phyloP scores from a whole-genome alignment of 306 rosid species.

The Comarum palustre region DNA sequence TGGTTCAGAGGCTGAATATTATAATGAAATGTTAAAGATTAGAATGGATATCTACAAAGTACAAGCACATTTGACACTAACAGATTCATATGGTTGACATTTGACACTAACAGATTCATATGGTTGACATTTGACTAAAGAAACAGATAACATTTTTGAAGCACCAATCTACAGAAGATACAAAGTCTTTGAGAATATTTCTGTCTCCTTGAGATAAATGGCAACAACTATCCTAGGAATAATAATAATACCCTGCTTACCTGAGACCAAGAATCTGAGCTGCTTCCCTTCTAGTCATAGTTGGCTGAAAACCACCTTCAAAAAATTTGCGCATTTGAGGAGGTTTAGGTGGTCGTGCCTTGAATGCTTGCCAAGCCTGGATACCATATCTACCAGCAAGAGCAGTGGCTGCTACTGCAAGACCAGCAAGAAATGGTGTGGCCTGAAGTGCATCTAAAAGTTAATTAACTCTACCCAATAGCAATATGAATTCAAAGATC shows the following conservation, averaged over 20 bases:
- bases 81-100: no score
- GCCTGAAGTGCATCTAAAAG: constrained; percentile 39
- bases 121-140: background rate
- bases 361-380: constrained; percentile 71
- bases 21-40: background rate
- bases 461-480: constrained; percentile 17
- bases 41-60: background rate
- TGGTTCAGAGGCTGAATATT: background rate
- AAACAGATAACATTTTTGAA: background rate
- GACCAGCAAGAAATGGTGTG: constrained; percentile 70
- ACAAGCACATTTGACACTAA: background rate
- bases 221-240: background rate
- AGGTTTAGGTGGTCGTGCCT: constrained; percentile 51
- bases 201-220: background rate
- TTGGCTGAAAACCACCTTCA: constrained; percentile 67
- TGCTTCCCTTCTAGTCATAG: constrained; percentile 70
- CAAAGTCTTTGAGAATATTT: background rate
- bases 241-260: constrained; percentile 36
- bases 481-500: background rate
- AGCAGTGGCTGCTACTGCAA: constrained; percentile 72
- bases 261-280: constrained; percentile 73
- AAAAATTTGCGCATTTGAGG: constrained; percentile 43
- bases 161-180: no score
- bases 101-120: background rate
- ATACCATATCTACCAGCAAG: constrained; percentile 62